Evolutionary conservation across 192 early-diverging fungal species (phyloP).

Genomic region (Coemansia sp.): DNA sequence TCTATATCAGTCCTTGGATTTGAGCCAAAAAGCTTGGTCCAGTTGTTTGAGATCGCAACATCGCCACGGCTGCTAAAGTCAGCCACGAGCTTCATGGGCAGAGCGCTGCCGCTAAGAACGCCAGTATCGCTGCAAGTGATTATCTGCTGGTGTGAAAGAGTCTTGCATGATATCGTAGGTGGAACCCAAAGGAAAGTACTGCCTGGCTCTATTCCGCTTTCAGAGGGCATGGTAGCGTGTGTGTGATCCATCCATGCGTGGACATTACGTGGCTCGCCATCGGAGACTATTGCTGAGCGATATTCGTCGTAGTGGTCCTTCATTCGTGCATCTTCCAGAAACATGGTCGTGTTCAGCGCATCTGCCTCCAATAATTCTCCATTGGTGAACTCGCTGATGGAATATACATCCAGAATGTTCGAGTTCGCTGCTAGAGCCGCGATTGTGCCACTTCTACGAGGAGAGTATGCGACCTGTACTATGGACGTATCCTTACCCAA

Average conservation of each 20-base stretch:
- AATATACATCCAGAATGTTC: constrained; percentile 21
- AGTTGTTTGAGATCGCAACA: constrained; percentile 45
- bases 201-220: constrained; percentile 6
- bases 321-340: constrained; percentile 25
- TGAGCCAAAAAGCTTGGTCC: constrained; percentile 30
- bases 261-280: constrained; percentile 24
- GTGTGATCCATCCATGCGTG: constrained; percentile 20
- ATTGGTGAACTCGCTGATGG: constrained; percentile 25
- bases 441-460: constrained; percentile 31
- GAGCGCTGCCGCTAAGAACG: constrained; percentile 4
- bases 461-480: constrained; percentile 29
- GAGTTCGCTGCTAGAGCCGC: constrained; percentile 28
- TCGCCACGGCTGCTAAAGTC: constrained; percentile 36
- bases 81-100: constrained; percentile 28
- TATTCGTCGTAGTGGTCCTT: constrained; percentile 35
- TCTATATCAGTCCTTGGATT: constrained; percentile 19
- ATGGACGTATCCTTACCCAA: constrained; percentile 10
- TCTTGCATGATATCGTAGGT: constrained; percentile 14
- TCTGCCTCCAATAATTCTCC: constrained; percentile 5
- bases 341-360: constrained; percentile 15
- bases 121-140: constrained; percentile 17
- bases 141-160: constrained; percentile 27
- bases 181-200: constrained; percentile 43
- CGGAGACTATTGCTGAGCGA: constrained; percentile 16
- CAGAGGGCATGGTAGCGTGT: constrained; percentile 1